phyloP scores from a whole-genome alignment of 768 basidiomycete species.

The Pisolithus microcarpus region DNA sequence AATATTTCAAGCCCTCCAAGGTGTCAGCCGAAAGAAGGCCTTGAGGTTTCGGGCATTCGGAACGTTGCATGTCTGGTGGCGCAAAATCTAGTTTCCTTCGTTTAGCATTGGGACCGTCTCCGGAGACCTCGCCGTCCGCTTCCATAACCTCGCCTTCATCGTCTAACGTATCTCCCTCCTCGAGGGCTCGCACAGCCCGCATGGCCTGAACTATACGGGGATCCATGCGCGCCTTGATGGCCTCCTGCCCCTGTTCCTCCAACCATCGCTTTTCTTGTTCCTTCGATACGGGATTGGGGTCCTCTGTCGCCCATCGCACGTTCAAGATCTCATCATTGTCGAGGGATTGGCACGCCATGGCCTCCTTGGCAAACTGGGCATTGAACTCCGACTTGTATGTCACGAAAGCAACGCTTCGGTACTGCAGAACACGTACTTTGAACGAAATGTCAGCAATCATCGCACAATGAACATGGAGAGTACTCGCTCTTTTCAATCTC shows the following conservation, averaged over 20 bases:
- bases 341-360: slow-evolving; percentile 97
- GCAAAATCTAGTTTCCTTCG: slow-evolving; percentile 27
- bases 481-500: slow-evolving; percentile 82
- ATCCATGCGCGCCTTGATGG: slow-evolving; percentile 80
- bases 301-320: slow-evolving; percentile 98
- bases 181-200: slow-evolving; percentile 76
- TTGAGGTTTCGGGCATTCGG: slow-evolving; percentile 31
- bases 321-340: slow-evolving; percentile 98
- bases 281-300: slow-evolving; percentile 91
- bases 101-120: slow-evolving; percentile 30
- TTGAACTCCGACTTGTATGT: slow-evolving; percentile 82
- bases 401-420: slow-evolving; percentile 94
- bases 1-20: slow-evolving; percentile 83
- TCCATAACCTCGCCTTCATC: slow-evolving; percentile 31
- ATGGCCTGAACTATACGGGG: slow-evolving; percentile 86
- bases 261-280: slow-evolving; percentile 78
- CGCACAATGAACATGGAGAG: not conserved
- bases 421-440: slow-evolving; percentile 82
- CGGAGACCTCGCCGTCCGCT: slow-evolving; percentile 26
- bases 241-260: slow-evolving; percentile 79
- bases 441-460: slow-evolving; percentile 4
- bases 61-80: slow-evolving; percentile 21
- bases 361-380: slow-evolving; percentile 95
- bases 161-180: slow-evolving; percentile 57
- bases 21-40: slow-evolving; percentile 81